phyloP scores from a whole-genome alignment of 2,329 filamentous ascomycete genomes.

The Aspergillus sp. region DNA sequence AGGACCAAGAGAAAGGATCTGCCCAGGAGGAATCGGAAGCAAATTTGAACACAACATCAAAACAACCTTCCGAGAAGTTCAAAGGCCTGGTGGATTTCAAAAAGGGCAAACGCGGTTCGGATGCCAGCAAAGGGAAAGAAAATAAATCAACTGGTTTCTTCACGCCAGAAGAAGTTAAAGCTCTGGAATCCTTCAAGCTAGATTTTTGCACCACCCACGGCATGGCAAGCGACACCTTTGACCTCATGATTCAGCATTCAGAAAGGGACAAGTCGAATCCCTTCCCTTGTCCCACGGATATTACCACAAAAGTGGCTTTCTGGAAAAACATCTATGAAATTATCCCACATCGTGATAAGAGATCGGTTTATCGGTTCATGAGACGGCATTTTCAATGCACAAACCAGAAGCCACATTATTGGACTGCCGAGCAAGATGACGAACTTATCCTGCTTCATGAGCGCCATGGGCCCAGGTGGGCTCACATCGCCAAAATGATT shows the following conservation, averaged over 20 bases:
- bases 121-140: slow-evolving; percentile 16
- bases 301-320: slow-evolving; percentile 37
- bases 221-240: slow-evolving; percentile 27
- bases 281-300: slow-evolving; percentile 25
- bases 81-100: background rate
- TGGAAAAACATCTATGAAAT: slow-evolving; percentile 38
- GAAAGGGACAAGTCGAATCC: slow-evolving; percentile 21
- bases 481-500: slow-evolving; percentile 39
- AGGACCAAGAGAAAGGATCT: background rate
- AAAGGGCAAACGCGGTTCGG: slow-evolving; percentile 11
- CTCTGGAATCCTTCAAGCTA: slow-evolving; percentile 36
- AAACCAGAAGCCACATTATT: slow-evolving; percentile 39
- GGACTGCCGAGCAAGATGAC: slow-evolving; percentile 44
- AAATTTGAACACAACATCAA: background rate
- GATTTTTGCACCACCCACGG: slow-evolving; percentile 35
- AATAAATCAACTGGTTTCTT: slow-evolving; percentile 33
- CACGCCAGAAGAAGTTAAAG: slow-evolving; percentile 31
- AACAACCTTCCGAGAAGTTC: background rate
- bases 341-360: slow-evolving; percentile 38
- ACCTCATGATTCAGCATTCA: slow-evolving; percentile 39
- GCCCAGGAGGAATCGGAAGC: background rate
- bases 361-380: slow-evolving; percentile 46
- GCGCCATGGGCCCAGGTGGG: slow-evolving; percentile 39
- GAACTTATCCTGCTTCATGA: slow-evolving; percentile 39
- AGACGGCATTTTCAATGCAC: slow-evolving; percentile 45